These are phyloP conservation scores for Prunus fruticosa DNA, from an alignment of 306 rosid genomes.

Conservation along the genomic window DNA sequence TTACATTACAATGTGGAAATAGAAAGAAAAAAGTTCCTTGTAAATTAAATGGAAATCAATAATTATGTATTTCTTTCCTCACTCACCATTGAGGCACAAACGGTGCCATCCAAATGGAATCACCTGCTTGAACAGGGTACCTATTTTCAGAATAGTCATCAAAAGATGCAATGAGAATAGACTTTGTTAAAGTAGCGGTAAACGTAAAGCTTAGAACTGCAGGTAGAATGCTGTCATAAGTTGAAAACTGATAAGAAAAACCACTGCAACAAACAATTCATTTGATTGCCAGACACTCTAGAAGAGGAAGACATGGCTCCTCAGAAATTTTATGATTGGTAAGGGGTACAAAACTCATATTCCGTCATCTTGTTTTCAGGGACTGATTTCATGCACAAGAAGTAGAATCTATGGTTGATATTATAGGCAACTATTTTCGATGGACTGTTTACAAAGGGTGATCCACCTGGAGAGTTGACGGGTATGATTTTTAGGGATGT, in stretches of 20 bases:
- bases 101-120: conserved; percentile 99
- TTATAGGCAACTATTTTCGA: background rate
- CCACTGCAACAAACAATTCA: background rate
- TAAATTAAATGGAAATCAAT: background rate
- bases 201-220: background rate
- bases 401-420: background rate
- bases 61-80: conserved; percentile 1
- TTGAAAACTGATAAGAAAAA: background rate
- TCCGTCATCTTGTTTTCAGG: background rate
- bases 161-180: background rate
- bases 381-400: background rate
- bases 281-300: background rate
- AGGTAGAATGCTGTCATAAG: conserved; percentile 1
- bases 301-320: background rate
- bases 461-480: background rate
- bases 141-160: conserved; percentile 30
- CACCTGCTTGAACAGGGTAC: conserved; percentile 94
- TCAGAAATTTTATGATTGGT: background rate
- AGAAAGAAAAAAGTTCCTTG: background rate
- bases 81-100: conserved; percentile 90
- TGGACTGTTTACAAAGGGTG: background rate
- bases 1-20: background rate
- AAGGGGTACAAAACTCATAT: background rate
- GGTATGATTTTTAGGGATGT: background rate
- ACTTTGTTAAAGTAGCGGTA: background rate